Evolutionary conservation across 1,284 basidiomycete species (phyloP).

Genomic region (Moesziomyces antarcticus): DNA sequence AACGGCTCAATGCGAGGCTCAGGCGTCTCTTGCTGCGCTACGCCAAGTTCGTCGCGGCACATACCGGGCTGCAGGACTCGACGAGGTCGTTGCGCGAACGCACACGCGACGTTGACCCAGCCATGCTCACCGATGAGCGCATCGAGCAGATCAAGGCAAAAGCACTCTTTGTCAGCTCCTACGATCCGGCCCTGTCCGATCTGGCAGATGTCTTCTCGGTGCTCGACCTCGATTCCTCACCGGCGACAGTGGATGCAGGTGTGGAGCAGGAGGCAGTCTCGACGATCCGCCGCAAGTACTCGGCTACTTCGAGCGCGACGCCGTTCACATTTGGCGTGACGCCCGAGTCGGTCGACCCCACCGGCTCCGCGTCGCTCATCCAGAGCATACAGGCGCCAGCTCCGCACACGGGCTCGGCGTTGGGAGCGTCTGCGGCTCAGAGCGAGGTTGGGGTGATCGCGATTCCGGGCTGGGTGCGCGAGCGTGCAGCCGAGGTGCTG

Average conservation of each 20-base stretch:
- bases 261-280: background rate
- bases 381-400: constrained; percentile 21
- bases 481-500: constrained; percentile 87
- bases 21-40: constrained; percentile 35
- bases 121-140: constrained; percentile 44
- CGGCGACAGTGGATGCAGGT: background rate
- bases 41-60: constrained; percentile 44
- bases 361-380: constrained; percentile 32
- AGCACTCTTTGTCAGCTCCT: constrained; percentile 49
- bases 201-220: constrained; percentile 20
- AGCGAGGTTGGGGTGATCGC: constrained; percentile 75
- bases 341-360: constrained; percentile 20
- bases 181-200: constrained; percentile 10
- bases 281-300: constrained; percentile 12
- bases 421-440: constrained; percentile 24
- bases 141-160: constrained; percentile 58
- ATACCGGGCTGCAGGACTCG: constrained; percentile 26
- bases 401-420: constrained; percentile 8
- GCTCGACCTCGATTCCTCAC: constrained; percentile 10
- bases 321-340: constrained; percentile 34
- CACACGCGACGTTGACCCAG: constrained; percentile 15
- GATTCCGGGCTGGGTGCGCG: constrained; percentile 93
- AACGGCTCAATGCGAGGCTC: constrained; percentile 32
- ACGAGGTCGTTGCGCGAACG: constrained; percentile 22
- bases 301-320: constrained; percentile 20